A percentile compares a stretch with the other conserved stretches of the same genome.
These are phyloP conservation scores for Aspergillus coremiiformis DNA, from an alignment of 495 filamentous ascomycete species.

Conservation along the genomic window DNA sequence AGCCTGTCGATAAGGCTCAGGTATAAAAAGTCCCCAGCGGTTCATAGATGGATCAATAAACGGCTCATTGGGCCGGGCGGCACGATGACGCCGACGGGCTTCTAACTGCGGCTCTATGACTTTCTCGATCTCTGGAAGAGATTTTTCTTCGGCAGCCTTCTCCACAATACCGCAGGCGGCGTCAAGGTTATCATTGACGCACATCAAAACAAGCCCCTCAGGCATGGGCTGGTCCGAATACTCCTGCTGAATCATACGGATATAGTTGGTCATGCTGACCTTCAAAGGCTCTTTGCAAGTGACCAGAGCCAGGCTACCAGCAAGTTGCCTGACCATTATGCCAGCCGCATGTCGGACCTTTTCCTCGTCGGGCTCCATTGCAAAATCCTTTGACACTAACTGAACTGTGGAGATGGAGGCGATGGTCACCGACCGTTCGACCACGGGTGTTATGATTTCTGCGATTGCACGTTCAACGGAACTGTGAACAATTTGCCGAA, in stretches of 20 bases:
- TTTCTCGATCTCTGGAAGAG: constrained; percentile 87
- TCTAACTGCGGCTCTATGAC: constrained; percentile 73
- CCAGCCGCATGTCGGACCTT: constrained; percentile 76
- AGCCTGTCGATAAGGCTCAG: constrained; percentile 77
- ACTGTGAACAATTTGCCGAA: constrained; percentile 73
- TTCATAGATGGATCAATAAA: constrained; percentile 75
- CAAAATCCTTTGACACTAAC: constrained; percentile 92
- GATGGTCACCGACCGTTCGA: constrained; percentile 94
- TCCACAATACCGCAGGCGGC: constrained; percentile 87
- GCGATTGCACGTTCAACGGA: constrained; percentile 82
- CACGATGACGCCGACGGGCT: constrained; percentile 61
- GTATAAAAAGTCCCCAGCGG: constrained; percentile 81
- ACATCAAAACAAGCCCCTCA: constrained; percentile 89
- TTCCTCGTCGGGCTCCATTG: constrained; percentile 83
- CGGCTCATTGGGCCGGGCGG: constrained; percentile 64
- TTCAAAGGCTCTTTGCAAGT: constrained; percentile 95
- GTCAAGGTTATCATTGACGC: constrained; percentile 96
- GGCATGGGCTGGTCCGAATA: constrained; percentile 67
- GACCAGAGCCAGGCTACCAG: constrained; percentile 89
- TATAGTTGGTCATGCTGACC: constrained; percentile 93
- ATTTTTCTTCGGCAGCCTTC: constrained; percentile 86
- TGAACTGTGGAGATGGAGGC: constrained; percentile 91
- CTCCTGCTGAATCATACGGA: constrained; percentile 68
- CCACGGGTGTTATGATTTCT: constrained; percentile 94
- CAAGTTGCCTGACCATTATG: constrained; percentile 85